phyloP scores from a whole-genome alignment of 495 filamentous ascomycete species.

The Annulohypoxylon bovei region DNA sequence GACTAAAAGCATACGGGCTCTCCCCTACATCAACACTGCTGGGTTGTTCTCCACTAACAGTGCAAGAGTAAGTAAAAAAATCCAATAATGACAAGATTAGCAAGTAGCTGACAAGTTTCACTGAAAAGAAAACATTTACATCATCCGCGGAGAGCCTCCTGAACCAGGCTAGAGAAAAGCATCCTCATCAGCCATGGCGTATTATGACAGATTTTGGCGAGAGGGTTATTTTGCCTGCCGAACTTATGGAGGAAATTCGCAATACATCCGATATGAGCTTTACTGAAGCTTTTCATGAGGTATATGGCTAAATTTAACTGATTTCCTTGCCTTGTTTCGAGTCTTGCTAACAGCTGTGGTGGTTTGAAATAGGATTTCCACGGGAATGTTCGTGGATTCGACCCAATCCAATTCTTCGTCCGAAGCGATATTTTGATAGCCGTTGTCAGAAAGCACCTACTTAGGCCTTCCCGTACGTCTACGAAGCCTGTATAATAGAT shows the following conservation, averaged over 20 bases:
- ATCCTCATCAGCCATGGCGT: slow-evolving; percentile 40
- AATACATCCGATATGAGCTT: slow-evolving; percentile 53
- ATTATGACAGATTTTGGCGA: slow-evolving; percentile 44
- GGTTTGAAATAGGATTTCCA: slow-evolving; percentile 51
- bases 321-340: no score
- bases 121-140: slow-evolving; percentile 14
- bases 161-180: slow-evolving; percentile 17
- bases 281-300: slow-evolving; percentile 49
- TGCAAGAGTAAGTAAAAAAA: slow-evolving; percentile 22
- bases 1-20: slow-evolving; percentile 9
- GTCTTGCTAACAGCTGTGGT: neutral
- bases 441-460: slow-evolving; percentile 58
- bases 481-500: neutral
- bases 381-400: slow-evolving; percentile 58
- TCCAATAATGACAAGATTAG: neutral
- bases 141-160: slow-evolving; percentile 2
- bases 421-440: slow-evolving; percentile 46
- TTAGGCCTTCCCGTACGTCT: slow-evolving; percentile 44
- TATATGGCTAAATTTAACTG: slow-evolving; percentile 17
- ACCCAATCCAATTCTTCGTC: slow-evolving; percentile 47
- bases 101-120: neutral
- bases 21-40: slow-evolving; percentile 29
- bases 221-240: slow-evolving; percentile 55
- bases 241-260: slow-evolving; percentile 60
- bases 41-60: slow-evolving; percentile 14